Percentiles rank a stretch among this genome's conserved stretches.
Evolutionary conservation across 441 rosid species (phyloP).

Genomic region (Flueggea neowawraea): DNA sequence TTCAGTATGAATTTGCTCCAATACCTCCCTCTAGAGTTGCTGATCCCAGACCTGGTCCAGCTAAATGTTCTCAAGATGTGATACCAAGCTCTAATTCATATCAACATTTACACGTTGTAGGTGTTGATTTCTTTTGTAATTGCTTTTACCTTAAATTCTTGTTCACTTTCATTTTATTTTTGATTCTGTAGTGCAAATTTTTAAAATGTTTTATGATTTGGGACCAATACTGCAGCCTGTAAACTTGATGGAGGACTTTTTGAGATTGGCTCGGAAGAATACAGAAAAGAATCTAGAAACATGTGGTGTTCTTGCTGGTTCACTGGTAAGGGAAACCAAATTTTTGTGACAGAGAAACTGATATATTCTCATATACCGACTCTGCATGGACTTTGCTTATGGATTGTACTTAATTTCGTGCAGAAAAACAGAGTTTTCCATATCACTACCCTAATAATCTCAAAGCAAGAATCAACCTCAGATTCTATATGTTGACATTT

Average conservation of each 20-base stretch:
- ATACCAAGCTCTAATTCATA: slow-evolving; percentile 46
- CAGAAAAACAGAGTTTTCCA: slow-evolving; percentile 96
- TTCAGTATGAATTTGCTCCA: slow-evolving; percentile 55
- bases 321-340: slow-evolving; percentile 51
- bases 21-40: slow-evolving; percentile 94
- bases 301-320: slow-evolving; percentile 95
- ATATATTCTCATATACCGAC: background rate
- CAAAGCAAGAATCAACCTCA: slow-evolving; percentile 98
- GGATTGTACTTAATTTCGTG: slow-evolving; percentile 6
- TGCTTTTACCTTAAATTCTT: slow-evolving; percentile 6
- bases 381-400: slow-evolving; percentile 9
- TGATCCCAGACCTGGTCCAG: slow-evolving; percentile 99
- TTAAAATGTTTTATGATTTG: slow-evolving; percentile 6
- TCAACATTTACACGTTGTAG: slow-evolving; percentile 87
- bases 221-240: slow-evolving; percentile 57
- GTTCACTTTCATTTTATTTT: slow-evolving; percentile 12
- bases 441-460: slow-evolving; percentile 85
- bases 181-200: slow-evolving; percentile 12
- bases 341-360: background rate
- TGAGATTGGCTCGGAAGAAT: slow-evolving; percentile 74
- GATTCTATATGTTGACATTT: slow-evolving; percentile 61
- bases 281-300: slow-evolving; percentile 90
- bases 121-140: slow-evolving; percentile 21
- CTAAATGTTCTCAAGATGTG: slow-evolving; percentile 54
- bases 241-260: slow-evolving; percentile 83